phyloP scores from a whole-genome alignment of 2,329 filamentous ascomycete species.

The Aspergillus novoparasiticus region DNA sequence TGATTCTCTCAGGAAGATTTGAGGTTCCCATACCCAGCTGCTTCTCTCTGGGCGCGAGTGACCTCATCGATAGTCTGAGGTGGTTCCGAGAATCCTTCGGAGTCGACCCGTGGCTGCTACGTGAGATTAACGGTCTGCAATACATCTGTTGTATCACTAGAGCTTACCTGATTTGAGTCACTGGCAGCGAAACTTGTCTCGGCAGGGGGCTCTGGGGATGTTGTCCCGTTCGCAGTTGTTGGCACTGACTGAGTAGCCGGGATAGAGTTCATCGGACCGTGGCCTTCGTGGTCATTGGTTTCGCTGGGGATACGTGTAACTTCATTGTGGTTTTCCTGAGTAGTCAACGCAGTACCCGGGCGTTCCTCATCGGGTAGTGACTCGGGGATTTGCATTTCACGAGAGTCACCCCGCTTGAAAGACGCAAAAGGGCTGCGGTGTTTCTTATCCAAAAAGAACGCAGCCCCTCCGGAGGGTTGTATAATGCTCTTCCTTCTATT shows the following conservation, averaged over 20 bases:
- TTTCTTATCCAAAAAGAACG: slow-evolving; percentile 43
- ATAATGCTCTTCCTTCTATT: slow-evolving; percentile 48
- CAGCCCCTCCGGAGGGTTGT: slow-evolving; percentile 33
- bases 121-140: slow-evolving; percentile 15
- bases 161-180: slow-evolving; percentile 28
- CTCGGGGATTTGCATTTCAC: slow-evolving; percentile 41
- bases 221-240: slow-evolving; percentile 32
- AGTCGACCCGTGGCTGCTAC: slow-evolving; percentile 36
- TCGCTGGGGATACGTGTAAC: slow-evolving; percentile 29
- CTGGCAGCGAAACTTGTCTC: slow-evolving; percentile 23
- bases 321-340: slow-evolving; percentile 27
- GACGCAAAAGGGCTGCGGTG: slow-evolving; percentile 45
- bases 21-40: slow-evolving; percentile 35
- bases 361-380: slow-evolving; percentile 32
- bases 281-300: slow-evolving; percentile 26
- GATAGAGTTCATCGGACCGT: slow-evolving; percentile 22
- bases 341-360: slow-evolving; percentile 34
- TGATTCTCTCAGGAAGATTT: neutral
- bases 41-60: slow-evolving; percentile 48
- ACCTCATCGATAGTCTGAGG: slow-evolving; percentile 49
- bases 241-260: slow-evolving; percentile 23
- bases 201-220: slow-evolving; percentile 19
- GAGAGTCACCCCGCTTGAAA: slow-evolving; percentile 45
- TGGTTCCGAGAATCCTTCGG: slow-evolving; percentile 44
- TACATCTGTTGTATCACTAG: neutral